These are phyloP conservation scores for Erodium trifolium DNA, from an alignment of 441 rosid genomes.

Conservation along the genomic window DNA sequence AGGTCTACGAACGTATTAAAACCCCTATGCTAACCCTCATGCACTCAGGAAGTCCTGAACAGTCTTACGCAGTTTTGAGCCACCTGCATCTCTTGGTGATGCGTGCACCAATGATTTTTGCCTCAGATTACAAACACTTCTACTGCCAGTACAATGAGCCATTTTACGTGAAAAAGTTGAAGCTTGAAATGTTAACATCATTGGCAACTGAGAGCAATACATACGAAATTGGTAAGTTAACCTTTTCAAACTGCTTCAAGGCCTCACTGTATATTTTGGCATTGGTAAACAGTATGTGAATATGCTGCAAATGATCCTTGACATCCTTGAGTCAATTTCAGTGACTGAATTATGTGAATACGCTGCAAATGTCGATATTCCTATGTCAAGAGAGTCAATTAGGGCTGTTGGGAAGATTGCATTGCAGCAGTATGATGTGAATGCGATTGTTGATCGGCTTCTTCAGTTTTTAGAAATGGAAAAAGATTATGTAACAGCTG, in stretches of 20 bases:
- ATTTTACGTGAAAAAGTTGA: conserved; percentile 80
- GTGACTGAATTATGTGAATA: conserved; percentile 94
- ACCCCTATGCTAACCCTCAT: conserved; percentile 91
- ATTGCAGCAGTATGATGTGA: conserved; percentile 93
- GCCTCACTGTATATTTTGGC: too few species aligned
- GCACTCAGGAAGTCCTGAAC: conserved; percentile 97
- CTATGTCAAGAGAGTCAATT: conserved; percentile 89
- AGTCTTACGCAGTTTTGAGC: conserved; percentile 85
- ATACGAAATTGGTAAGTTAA: conserved; percentile 76
- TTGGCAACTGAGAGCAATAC: conserved; percentile 94
- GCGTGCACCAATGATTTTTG: conserved; percentile 88
- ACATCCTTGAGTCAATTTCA: conserved; percentile 30
- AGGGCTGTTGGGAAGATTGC: conserved; percentile 97
- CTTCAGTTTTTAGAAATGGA: conserved; percentile 99
- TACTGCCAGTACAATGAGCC: conserved; percentile 97
- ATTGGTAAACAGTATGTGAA: too few species aligned
- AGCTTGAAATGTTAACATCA: conserved; percentile 98
- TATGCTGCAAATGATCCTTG: conserved; percentile 19
- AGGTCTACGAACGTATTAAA: conserved; percentile 97
- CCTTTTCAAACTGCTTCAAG: conserved; percentile 12
- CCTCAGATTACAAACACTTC: conserved; percentile 83
- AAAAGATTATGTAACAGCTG: conserved; percentile 95
- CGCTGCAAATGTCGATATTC: conserved; percentile 92
- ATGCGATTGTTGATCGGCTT: conserved; percentile 97
- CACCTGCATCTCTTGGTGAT: conserved; percentile 92